These are phyloP conservation scores for Drechslera avenae DNA, from an alignment of 2,329 filamentous ascomycete genomes.

Conservation along the genomic window DNA sequence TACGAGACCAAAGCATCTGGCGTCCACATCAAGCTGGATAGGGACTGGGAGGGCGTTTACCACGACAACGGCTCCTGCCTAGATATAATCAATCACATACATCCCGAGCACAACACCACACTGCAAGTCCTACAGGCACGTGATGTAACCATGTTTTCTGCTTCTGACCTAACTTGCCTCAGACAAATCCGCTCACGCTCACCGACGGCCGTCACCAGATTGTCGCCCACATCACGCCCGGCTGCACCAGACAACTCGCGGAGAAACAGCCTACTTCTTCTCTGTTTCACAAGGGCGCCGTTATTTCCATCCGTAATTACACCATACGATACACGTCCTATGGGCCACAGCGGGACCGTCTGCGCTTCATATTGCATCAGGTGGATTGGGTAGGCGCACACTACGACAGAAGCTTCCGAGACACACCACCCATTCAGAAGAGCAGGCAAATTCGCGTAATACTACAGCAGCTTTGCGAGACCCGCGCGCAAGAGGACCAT, in stretches of 20 bases:
- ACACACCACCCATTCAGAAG: conserved; percentile 9
- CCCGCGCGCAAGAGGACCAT: conserved; percentile 20
- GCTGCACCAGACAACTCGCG: conserved; percentile 16
- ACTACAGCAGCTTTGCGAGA: conserved; percentile 17
- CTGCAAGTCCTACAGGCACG: conserved; percentile 36
- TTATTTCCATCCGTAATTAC: conserved; percentile 30
- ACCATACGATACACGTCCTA: conserved; percentile 34
- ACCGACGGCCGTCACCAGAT: conserved; percentile 37
- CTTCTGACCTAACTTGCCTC: neutral
- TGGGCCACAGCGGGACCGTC: conserved; percentile 27
- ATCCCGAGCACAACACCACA: conserved; percentile 9
- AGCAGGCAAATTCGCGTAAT: conserved; percentile 9
- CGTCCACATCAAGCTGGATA: conserved; percentile 11
- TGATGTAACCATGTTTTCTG: neutral
- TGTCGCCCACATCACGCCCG: conserved; percentile 20
- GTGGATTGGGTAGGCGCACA: conserved; percentile 21
- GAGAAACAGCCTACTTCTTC: conserved; percentile 3
- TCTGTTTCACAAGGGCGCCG: conserved; percentile 3
- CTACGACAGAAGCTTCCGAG: neutral
- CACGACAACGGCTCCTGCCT: conserved; percentile 45
- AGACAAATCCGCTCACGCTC: conserved; percentile 29
- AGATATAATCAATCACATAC: conserved; percentile 28
- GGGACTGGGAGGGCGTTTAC: conserved; percentile 32
- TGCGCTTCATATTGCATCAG: conserved; percentile 29
- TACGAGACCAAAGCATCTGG: conserved; percentile 10